Conservation (phyloP, 2,329 filamentous ascomycete species). For the Epichloe bromicola region DNA sequence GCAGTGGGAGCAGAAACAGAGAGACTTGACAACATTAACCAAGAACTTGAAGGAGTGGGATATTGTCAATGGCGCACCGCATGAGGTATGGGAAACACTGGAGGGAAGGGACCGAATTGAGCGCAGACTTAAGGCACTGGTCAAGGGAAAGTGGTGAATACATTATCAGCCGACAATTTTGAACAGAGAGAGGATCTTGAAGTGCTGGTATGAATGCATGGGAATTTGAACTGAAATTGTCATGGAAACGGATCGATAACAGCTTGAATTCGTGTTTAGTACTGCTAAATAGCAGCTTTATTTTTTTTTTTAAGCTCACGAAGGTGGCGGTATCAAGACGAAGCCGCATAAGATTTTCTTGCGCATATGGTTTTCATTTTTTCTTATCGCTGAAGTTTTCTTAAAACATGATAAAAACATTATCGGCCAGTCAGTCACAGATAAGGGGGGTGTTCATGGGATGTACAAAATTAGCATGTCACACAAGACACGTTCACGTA, state of each 20-base stretch:
- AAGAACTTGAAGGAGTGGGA: conserved; percentile 73
- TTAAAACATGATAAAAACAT: too few relatives aligned
- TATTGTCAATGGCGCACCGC: conserved; percentile 70
- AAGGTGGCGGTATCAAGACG: too few relatives aligned
- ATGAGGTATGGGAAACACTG: conserved; percentile 69
- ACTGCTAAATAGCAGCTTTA: too few relatives aligned
- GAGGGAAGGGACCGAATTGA: conserved; percentile 67
- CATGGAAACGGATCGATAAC: too few relatives aligned
- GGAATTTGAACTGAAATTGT: background rate
- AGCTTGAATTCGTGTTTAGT: too few relatives aligned
- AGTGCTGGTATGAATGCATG: background rate
- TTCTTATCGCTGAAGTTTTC: too few relatives aligned
- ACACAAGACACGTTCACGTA: background rate
- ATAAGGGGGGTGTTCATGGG: too few relatives aligned
- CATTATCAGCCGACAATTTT: background rate
- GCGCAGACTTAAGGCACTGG: conserved; percentile 59
- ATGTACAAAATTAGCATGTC: background rate
- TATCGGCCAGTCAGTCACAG: too few relatives aligned
- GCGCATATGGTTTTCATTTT: too few relatives aligned
- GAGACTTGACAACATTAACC: conserved; percentile 70
- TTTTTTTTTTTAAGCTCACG: too few relatives aligned
- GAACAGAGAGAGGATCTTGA: background rate
- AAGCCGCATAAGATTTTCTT: too few relatives aligned
- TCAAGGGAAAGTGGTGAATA: conserved; percentile 19
- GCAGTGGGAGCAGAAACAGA: conserved; percentile 73